Base-by-base conservation (phyloP, 1,284 basidiomycete species). In the Leccinum pallidistipes region DNA sequence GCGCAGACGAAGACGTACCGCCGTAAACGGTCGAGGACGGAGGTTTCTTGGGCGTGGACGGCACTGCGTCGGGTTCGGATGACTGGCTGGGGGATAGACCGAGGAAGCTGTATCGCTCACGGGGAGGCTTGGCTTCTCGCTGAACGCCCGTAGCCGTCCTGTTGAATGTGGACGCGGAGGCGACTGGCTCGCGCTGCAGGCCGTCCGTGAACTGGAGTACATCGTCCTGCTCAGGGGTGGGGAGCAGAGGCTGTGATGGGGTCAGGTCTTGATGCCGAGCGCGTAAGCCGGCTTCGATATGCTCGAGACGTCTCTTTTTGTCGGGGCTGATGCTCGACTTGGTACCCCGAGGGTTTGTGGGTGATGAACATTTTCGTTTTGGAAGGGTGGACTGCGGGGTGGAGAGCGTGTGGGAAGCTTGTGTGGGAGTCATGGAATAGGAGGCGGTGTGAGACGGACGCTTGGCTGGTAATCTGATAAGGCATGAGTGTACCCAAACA, bases 91-190 rank as follows among this genome's bases (percentile, higher is more conserved):
- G 50, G 7, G 61, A 31, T 1, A 73, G 14, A 29, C 62, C 66
- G 12, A 73, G 69, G 60, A 73, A 70, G 11, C 68, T 73, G 52
- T 61, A 65, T 31, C 60, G 36, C 6, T 0, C 1, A n/a, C n/a
- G 58, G 21, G 40, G 40, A 4, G n/a, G 43, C 2, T 54, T 34
- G 16, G 21, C 29, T 8, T 62, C 60, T 32, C 58, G 45, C 8
- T 34, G 59, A 14, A 63, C 29, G 1, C 60, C 57, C 12, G 62
- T 66, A 8, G 9, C 14, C 2, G 32, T 21, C 0, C 18, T 27
- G 21, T 69, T 50, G 12, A 50, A 58, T 14, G n/a, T 14, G 27
- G 57, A 53, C 2, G 64, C 32, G 38, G 34, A 21, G 21, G 21
- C 21, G 21, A 21, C 21, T 21, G 21, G 21, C 21, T 21, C 21